phyloP scores from a whole-genome alignment of 2,329 filamentous ascomycete genomes.

The Lecanosticta acicola region DNA sequence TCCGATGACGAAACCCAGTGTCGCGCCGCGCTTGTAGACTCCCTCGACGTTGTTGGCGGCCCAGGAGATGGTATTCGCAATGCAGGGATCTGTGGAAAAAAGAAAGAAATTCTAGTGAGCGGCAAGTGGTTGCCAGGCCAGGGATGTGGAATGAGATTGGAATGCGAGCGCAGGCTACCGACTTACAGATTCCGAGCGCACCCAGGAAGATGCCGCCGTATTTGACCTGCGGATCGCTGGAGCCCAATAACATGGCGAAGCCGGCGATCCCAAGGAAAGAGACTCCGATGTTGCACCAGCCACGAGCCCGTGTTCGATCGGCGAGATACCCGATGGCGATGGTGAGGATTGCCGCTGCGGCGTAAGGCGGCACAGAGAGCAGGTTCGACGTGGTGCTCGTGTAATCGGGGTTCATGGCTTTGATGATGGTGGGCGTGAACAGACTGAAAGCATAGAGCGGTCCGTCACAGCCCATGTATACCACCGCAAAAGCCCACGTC shows the following conservation, averaged over 20 bases:
- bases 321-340: slow-evolving; percentile 67
- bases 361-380: slow-evolving; percentile 71
- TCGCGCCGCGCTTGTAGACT: slow-evolving; percentile 85
- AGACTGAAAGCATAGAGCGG: slow-evolving; percentile 70
- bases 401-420: slow-evolving; percentile 45
- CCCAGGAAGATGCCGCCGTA: slow-evolving; percentile 82
- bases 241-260: slow-evolving; percentile 72
- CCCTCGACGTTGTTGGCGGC: slow-evolving; percentile 82
- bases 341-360: slow-evolving; percentile 63
- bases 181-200: slow-evolving; percentile 85
- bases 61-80: slow-evolving; percentile 81
- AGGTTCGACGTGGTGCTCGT: slow-evolving; percentile 61
- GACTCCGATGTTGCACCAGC: slow-evolving; percentile 70
- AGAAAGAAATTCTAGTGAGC: no score
- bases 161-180: slow-evolving; percentile 40
- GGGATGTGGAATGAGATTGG: no score
- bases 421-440: slow-evolving; percentile 75
- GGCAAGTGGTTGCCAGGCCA: no score
- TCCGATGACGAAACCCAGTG: slow-evolving; percentile 78
- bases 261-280: slow-evolving; percentile 68
- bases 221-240: slow-evolving; percentile 57
- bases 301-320: slow-evolving; percentile 66
- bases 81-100: slow-evolving; percentile 31
- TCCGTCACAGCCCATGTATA: slow-evolving; percentile 72
- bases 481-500: slow-evolving; percentile 66